Conservation (phyloP, 805 yeast genomes). For the Saturnispora gosingensis region DNA sequence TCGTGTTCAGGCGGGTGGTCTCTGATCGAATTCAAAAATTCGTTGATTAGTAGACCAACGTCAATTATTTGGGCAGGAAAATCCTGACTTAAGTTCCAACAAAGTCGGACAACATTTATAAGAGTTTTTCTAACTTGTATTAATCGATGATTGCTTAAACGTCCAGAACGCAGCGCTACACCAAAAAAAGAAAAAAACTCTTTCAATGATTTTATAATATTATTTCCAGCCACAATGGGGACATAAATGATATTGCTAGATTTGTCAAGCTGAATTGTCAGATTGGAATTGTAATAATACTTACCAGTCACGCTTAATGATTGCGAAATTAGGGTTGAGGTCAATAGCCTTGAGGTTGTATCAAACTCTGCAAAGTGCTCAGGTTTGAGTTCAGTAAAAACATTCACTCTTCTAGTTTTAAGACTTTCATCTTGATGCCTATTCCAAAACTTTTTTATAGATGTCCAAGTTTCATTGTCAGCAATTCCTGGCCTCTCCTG, state of each 20-base stretch:
- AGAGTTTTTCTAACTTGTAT: constrained; percentile 17
- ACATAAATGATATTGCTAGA: not conserved
- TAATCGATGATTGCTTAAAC: constrained; percentile 1
- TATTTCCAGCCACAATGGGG: constrained; percentile 4
- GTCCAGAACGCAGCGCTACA: not conserved
- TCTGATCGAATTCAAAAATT: constrained; percentile 10
- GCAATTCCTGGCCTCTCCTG: not conserved
- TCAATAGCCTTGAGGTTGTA: constrained; percentile 1
- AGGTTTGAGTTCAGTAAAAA: constrained; percentile 5
- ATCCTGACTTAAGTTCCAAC: constrained; percentile 16
- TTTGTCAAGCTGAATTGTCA: constrained; percentile 4
- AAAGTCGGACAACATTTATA: constrained; percentile 19
- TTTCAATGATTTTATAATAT: not conserved
- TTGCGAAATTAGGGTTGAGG: constrained; percentile 3
- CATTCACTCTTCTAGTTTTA: constrained; percentile 1
- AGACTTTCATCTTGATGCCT: constrained; percentile 3
- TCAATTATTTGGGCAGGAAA: constrained; percentile 9
- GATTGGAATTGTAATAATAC: constrained; percentile 6
- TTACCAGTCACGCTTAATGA: not conserved
- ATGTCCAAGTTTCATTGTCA: constrained; percentile 2
- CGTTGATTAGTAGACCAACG: constrained; percentile 14
- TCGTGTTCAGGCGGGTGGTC: constrained; percentile 2
- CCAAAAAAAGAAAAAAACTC: constrained; percentile 7
- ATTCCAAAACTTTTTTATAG: constrained; percentile 8
- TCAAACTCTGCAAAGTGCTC: constrained; percentile 2